phyloP scores from a whole-genome alignment of 192 early-diverging fungal species.

The Geranomyces michiganensis region DNA sequence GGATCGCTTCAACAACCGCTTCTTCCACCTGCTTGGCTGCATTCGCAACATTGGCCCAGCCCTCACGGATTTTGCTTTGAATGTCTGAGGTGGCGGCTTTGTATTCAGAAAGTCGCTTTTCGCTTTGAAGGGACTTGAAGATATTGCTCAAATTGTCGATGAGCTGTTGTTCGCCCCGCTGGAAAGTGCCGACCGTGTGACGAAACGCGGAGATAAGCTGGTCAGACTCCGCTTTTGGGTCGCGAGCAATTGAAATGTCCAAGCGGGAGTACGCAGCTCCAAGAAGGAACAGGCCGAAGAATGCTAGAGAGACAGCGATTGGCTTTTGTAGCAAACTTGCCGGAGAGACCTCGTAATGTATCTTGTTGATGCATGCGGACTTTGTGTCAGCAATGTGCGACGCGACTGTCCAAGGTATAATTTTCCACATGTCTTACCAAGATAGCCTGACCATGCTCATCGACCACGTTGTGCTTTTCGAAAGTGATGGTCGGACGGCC shows the following conservation, averaged over 20 bases:
- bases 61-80: slow-evolving; percentile 6
- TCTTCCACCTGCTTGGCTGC: slow-evolving; percentile 14
- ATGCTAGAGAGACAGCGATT: slow-evolving; percentile 36
- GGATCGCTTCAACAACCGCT: not conserved
- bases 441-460: slow-evolving; percentile 56
- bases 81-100: not conserved
- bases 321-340: slow-evolving; percentile 47
- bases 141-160: slow-evolving; percentile 20
- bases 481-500: slow-evolving; percentile 84
- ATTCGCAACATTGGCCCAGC: slow-evolving; percentile 9
- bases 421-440: not conserved
- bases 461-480: slow-evolving; percentile 70
- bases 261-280: slow-evolving; percentile 45
- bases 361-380: slow-evolving; percentile 30
- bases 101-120: slow-evolving; percentile 18
- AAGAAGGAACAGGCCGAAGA: slow-evolving; percentile 47
- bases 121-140: slow-evolving; percentile 32
- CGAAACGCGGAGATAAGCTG: slow-evolving; percentile 8
- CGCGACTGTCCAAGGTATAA: slow-evolving; percentile 13
- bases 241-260: slow-evolving; percentile 48
- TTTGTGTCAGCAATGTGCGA: slow-evolving; percentile 17
- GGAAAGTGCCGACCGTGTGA: not conserved
- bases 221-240: slow-evolving; percentile 19
- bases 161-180: slow-evolving; percentile 1
- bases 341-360: slow-evolving; percentile 47